phyloP scores from a whole-genome alignment of 164 flowering plant genomes.

The Liquidambar formosana region DNA sequence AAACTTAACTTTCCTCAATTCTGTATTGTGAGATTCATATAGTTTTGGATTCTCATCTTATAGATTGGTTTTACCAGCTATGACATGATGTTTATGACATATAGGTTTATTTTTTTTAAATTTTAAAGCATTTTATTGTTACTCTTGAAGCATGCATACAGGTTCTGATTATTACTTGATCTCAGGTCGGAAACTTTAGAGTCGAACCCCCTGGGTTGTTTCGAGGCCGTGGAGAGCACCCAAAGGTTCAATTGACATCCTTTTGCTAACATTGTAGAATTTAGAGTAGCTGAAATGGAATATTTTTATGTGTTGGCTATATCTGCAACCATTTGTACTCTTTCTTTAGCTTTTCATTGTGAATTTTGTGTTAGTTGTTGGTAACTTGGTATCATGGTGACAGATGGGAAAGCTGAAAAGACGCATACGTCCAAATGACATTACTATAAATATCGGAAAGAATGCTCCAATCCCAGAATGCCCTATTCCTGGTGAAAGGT shows the following conservation, averaged over 20 bases:
- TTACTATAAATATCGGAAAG: constrained; percentile 94
- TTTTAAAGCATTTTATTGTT: too few species aligned
- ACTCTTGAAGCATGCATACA: not conserved
- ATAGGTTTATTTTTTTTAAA: too few species aligned
- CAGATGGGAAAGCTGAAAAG: constrained; percentile 98
- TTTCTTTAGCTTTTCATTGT: not conserved
- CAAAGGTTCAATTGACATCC: constrained; percentile 59
- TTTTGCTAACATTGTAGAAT: not conserved
- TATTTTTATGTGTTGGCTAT: too few species aligned
- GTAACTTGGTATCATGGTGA: constrained; percentile 9
- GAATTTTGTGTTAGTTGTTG: constrained; percentile 7
- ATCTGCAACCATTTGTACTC: too few species aligned
- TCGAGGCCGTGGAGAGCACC: constrained; percentile 99
- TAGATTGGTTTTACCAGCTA: too few species aligned
- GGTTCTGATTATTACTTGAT: constrained; percentile 12
- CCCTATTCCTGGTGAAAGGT: constrained; percentile 97
- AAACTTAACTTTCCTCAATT: too few species aligned
- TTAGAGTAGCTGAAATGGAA: too few species aligned
- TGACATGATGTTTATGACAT: too few species aligned
- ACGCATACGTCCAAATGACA: constrained; percentile 86
- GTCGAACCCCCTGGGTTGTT: constrained; percentile 99
- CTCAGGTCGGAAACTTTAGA: constrained; percentile 97
- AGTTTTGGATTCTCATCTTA: too few species aligned
- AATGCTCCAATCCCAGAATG: constrained; percentile 91
- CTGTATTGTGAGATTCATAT: too few species aligned